phyloP scores from a whole-genome alignment of 208 protist genomes.

The Acanthamoeba rhysodes region DNA sequence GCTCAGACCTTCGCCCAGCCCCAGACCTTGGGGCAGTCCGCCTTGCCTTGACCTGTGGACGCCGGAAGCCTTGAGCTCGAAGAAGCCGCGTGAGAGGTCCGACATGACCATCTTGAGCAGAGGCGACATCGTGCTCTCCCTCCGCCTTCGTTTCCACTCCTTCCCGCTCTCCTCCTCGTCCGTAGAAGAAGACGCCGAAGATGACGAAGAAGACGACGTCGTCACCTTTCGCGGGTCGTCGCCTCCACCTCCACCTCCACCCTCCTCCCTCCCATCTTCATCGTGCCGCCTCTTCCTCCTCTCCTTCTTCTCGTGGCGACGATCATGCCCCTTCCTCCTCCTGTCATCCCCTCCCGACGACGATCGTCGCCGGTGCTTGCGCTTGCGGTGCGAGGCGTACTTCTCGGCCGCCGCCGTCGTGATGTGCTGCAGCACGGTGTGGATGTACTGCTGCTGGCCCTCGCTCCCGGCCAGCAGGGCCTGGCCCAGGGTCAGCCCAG shows the following conservation, averaged over 20 bases:
- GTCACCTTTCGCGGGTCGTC: neutral
- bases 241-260: neutral
- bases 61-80: neutral
- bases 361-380: neutral
- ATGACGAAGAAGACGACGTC: neutral
- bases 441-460: constrained; percentile 30
- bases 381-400: neutral
- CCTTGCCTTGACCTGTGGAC: neutral
- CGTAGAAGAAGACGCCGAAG: neutral
- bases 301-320: neutral
- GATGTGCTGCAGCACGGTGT: constrained; percentile 55
- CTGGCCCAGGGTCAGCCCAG: neutral
- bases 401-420: neutral
- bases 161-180: neutral
- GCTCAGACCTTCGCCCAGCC: neutral
- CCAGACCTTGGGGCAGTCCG: neutral
- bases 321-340: neutral
- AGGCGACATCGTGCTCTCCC: neutral
- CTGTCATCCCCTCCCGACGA: neutral
- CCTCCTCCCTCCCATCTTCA: neutral
- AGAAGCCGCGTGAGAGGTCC: constrained; percentile 6
- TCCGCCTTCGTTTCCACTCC: neutral
- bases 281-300: neutral
- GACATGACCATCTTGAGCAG: constrained; percentile 47
- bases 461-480: neutral